Evolutionary conservation across 768 basidiomycete genomes (phyloP), one percentile per base, ranked within the genome.

Genomic region (Cyclocybe aegerita): DNA sequence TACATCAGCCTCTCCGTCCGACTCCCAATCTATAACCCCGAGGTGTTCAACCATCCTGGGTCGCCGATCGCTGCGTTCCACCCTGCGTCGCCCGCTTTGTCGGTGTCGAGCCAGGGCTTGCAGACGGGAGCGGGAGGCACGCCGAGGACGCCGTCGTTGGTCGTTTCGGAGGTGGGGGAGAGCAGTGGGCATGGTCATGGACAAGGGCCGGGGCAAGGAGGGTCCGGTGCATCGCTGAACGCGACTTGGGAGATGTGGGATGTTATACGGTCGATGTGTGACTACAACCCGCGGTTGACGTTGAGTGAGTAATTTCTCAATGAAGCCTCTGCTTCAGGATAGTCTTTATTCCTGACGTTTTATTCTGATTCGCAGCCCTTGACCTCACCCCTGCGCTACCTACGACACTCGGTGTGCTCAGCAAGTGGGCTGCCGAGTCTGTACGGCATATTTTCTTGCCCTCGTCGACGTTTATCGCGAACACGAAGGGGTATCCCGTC

Each of bases 181-280:
- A 23, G 23, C 23, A 23, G 23, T 23, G 23, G 23, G 23, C 23
- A 23, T 23, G 4, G n/a, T n/a, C n/a, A n/a, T n/a, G n/a, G n/a
- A n/a, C n/a, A n/a, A n/a, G 62, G 33, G 50, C 63, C 23, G 55
- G 70, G 54, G 14, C 61, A 70, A 9, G 59, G 69, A 12, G 68
- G 66, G 12, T 67, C 78, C 37, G 83, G 83, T 56, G 73, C 70
- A 7, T 81, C 86, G 53, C 70, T 90, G 46, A 85, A 85, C 59
- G 79, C 76, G 5, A 92, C 90, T 0, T 99, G 97, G 96, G 97
- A 98, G 66, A 96, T 95, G 83, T 99, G 97, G 97, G 97, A 98
- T 66, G 79, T 88, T 41, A 91, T 99, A 50, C 78, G 95, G 53
- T 86, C 87, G 3, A 79, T 96, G 32, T 99, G 97, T 66, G 86